phyloP scores from a whole-genome alignment of 176 grass and related monocot species.

The Rhipidocladum racemiflorum region DNA sequence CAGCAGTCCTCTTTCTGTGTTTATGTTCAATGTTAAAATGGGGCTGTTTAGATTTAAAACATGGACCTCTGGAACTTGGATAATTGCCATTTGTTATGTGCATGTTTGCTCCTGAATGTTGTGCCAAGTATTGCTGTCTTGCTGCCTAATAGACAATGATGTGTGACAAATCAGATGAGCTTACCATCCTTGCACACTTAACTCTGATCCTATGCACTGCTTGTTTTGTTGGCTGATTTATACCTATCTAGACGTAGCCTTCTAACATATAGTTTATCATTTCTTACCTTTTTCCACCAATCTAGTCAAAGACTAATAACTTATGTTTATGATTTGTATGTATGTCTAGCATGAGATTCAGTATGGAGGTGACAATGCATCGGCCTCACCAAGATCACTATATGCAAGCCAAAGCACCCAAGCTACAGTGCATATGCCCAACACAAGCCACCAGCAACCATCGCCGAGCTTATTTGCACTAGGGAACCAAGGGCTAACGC shows the following conservation, averaged over 20 bases:
- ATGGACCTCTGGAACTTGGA: not conserved
- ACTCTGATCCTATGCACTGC: not conserved
- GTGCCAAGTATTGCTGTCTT: not conserved
- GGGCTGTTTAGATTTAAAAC: not conserved
- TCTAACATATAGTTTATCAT: not conserved
- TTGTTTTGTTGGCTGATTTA: not conserved
- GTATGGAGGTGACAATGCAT: slow-evolving; percentile 51
- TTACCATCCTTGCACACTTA: not conserved
- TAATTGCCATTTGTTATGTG: slow-evolving; percentile 4
- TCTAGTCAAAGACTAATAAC: not conserved
- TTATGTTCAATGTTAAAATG: not conserved
- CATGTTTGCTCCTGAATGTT: not conserved
- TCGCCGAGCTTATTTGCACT: slow-evolving; percentile 12
- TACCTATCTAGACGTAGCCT: not conserved
- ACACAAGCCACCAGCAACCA: slow-evolving; percentile 42
- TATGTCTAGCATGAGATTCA: slow-evolving; percentile 62
- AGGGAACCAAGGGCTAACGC: slow-evolving; percentile 33
- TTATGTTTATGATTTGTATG: slow-evolving; percentile 1
- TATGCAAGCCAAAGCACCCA: slow-evolving; percentile 39
- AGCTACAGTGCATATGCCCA: slow-evolving; percentile 28
- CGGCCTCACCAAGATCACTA: slow-evolving; percentile 52
- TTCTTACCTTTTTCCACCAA: not conserved
- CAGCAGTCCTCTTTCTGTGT: not conserved
- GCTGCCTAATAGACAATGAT: not conserved
- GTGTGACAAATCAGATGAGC: not conserved